Evolutionary conservation across 2,329 filamentous ascomycete species (phyloP).

Genomic region (Calonectria pauciramosa): DNA sequence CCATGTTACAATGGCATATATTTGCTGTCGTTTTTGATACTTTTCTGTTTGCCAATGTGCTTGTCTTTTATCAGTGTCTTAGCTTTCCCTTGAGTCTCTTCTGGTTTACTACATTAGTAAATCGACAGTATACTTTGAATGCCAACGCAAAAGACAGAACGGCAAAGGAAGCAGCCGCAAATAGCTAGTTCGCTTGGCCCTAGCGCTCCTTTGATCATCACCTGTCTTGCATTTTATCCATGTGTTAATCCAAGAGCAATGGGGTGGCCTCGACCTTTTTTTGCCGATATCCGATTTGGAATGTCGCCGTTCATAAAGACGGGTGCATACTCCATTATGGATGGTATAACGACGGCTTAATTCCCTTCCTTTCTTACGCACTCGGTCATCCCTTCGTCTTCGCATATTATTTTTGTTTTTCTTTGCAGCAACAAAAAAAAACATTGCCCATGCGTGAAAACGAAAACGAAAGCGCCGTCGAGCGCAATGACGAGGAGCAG

Average conservation of each 20-base stretch:
- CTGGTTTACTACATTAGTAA: not conserved
- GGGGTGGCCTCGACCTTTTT: not conserved
- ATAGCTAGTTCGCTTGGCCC: not conserved
- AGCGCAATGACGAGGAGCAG: constrained; percentile 31
- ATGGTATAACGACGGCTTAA: not conserved
- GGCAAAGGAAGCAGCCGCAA: not conserved
- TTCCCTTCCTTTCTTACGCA: not conserved
- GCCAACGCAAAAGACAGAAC: not conserved
- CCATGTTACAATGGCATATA: not conserved
- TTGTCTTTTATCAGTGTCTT: not conserved
- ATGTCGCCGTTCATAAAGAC: not conserved
- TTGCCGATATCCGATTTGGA: not conserved
- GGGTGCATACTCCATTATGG: not conserved
- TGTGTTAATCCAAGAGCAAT: not conserved
- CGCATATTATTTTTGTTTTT: not conserved
- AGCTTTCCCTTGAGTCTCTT: not conserved
- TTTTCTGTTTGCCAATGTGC: not conserved
- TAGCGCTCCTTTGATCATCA: not conserved
- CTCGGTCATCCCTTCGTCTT: not conserved
- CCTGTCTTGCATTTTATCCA: not conserved
- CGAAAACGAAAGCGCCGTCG: constrained; percentile 26
- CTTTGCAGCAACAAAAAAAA: not conserved
- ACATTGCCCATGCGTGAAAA: constrained; percentile 35
- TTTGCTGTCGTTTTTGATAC: not conserved
- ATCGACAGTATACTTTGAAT: no score